Conservation (phyloP, 2,329 filamentous ascomycete genomes). For the Sporothrix mexicana region DNA sequence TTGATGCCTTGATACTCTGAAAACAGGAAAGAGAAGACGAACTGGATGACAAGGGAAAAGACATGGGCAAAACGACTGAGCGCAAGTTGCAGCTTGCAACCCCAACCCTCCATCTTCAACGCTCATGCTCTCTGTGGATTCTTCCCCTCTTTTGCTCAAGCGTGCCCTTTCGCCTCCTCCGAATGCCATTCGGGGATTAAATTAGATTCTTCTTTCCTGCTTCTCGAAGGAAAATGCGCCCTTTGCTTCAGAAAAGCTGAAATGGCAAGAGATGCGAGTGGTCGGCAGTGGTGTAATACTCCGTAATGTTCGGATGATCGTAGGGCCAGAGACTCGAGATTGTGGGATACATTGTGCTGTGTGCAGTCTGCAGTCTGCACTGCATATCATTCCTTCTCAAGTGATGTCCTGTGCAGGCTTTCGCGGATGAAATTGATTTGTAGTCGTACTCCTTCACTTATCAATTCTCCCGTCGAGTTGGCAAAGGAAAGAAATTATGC, state of each 20-base stretch:
- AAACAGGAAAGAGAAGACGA: background rate
- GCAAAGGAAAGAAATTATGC: background rate
- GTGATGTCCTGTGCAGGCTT: background rate
- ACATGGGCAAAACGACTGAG: background rate
- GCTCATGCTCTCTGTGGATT: background rate
- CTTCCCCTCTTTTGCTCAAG: background rate
- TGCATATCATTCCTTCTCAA: background rate
- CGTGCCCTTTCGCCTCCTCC: background rate
- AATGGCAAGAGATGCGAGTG: conserved; percentile 7
- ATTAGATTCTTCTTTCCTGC: conserved; percentile 20
- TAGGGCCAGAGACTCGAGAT: background rate
- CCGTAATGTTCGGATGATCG: conserved; percentile 21
- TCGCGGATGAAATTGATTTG: background rate
- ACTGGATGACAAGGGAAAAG: background rate
- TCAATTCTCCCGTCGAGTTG: background rate
- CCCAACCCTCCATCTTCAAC: background rate
- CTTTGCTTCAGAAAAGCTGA: no score
- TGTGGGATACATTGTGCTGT: background rate
- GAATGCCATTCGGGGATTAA: conserved; percentile 24
- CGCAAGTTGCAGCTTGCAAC: conserved; percentile 10
- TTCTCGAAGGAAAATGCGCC: background rate
- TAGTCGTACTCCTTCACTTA: background rate
- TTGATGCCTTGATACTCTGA: background rate
- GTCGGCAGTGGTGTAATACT: background rate
- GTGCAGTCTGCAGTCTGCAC: background rate